Evolutionary conservation across 176 grass and related monocot genomes (phyloP).

Genomic region (Oropetium thomaeum): DNA sequence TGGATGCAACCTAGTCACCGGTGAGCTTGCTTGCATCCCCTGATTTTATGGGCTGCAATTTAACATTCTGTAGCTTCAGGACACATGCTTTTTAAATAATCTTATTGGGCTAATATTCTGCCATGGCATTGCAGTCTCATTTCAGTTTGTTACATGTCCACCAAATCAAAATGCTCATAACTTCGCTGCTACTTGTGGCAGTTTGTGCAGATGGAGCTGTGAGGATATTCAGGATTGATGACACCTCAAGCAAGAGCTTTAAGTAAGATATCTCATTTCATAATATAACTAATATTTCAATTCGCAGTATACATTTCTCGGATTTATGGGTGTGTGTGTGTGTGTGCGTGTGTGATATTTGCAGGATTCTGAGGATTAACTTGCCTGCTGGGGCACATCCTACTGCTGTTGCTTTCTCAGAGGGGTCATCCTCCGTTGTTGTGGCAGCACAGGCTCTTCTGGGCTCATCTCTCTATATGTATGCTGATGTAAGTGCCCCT

Average conservation of each 20-base stretch:
- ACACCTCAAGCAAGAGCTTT: conserved; percentile 92
- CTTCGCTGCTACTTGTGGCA: conserved; percentile 37
- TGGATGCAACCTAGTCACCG: conserved; percentile 64
- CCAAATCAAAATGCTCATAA: not conserved
- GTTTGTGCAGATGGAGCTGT: conserved; percentile 85
- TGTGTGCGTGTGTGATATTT: not conserved
- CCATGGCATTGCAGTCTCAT: not conserved
- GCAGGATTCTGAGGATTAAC: conserved; percentile 79
- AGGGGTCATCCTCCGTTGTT: conserved; percentile 72
- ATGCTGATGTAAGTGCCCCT: conserved; percentile 73
- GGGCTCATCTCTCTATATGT: conserved; percentile 89
- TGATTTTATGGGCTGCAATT: not conserved
- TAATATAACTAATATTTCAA: not conserved
- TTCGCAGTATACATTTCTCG: not conserved
- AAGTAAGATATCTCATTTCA: conserved; percentile 47
- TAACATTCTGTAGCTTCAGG: not conserved
- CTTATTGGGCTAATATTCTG: not conserved
- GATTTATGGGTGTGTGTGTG: not conserved
- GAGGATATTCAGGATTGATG: conserved; percentile 79
- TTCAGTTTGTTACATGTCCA: not conserved
- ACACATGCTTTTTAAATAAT: not conserved
- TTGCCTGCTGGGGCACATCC: conserved; percentile 89
- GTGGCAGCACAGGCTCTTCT: conserved; percentile 71
- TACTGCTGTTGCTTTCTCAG: conserved; percentile 72
- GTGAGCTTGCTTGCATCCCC: conserved; percentile 25